phyloP scores from a whole-genome alignment of 495 filamentous ascomycete genomes.

The Hypoxylon fragiforme region DNA sequence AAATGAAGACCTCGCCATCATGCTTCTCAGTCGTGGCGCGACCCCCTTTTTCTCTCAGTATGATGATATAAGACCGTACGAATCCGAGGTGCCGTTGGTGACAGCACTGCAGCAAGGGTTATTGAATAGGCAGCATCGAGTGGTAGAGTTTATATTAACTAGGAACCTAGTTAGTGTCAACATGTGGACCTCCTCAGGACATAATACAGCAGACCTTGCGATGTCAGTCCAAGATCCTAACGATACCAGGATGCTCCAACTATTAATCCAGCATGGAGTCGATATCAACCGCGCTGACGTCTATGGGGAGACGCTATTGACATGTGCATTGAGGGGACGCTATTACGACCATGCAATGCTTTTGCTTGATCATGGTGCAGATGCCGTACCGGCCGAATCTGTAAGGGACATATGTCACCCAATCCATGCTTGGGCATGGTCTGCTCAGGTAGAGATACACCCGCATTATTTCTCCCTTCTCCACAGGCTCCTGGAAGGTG shows the following conservation, averaged over 20 bases:
- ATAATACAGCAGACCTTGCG: too few species aligned
- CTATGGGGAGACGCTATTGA: not conserved
- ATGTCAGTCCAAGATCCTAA: not conserved
- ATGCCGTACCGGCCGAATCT: not conserved
- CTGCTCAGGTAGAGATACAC: not conserved
- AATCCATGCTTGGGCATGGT: not conserved
- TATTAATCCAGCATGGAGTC: conserved; percentile 10
- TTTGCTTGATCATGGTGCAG: conserved; percentile 15
- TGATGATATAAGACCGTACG: too few species aligned
- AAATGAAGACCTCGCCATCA: too few species aligned
- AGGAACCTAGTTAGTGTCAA: too few species aligned
- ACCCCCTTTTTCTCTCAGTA: too few species aligned
- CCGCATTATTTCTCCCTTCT: not conserved
- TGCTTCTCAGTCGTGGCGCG: too few species aligned
- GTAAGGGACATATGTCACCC: not conserved
- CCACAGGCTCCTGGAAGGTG: not conserved
- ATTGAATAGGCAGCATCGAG: too few species aligned
- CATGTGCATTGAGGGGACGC: not conserved
- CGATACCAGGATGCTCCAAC: not conserved
- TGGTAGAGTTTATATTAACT: too few species aligned
- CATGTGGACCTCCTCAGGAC: too few species aligned
- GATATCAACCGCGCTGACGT: not conserved
- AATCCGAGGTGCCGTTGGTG: too few species aligned
- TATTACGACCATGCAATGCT: not conserved
- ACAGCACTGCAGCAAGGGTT: too few species aligned